These are phyloP conservation scores for Sarocladium brachiariae DNA, from an alignment of 2,329 filamentous ascomycete species.

Conservation along the genomic window DNA sequence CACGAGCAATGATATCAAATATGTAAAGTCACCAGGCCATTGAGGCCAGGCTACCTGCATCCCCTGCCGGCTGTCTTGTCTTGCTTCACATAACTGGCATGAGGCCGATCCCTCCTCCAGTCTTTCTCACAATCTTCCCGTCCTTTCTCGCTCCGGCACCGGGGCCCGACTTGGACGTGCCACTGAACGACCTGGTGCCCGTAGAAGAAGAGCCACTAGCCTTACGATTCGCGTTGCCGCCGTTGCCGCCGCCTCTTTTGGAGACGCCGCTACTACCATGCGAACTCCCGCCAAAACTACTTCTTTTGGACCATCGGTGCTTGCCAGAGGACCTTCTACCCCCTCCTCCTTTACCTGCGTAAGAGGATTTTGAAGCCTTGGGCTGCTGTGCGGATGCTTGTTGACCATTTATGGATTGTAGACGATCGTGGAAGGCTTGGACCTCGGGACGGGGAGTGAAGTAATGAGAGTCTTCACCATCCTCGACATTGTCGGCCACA, in stretches of 20 bases:
- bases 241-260: constrained; percentile 19
- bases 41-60: not conserved
- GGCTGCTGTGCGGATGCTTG: constrained; percentile 4
- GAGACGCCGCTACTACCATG: constrained; percentile 15
- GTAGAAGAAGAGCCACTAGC: constrained; percentile 22
- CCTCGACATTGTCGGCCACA: constrained; percentile 29
- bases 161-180: constrained; percentile 13
- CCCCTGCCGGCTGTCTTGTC: no score
- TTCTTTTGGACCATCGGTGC: constrained; percentile 23
- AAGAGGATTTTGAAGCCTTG: not conserved
- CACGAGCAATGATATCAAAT: not conserved
- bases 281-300: constrained; percentile 19
- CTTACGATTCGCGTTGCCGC: constrained; percentile 20
- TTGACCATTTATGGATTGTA: constrained; percentile 20
- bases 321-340: constrained; percentile 21
- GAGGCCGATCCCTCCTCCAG: constrained; percentile 27
- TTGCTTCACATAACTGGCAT: constrained; percentile 32
- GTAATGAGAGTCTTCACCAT: constrained; percentile 40
- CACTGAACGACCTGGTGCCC: constrained; percentile 13
- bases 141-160: not conserved
- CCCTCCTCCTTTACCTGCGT: constrained; percentile 13
- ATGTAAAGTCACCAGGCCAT: not conserved
- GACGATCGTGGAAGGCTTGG: constrained; percentile 26
- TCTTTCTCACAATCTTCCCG: constrained; percentile 25
- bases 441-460: constrained; percentile 31